Conservation (phyloP, 768 basidiomycete genomes). For the Pisolithus orientalis region DNA sequence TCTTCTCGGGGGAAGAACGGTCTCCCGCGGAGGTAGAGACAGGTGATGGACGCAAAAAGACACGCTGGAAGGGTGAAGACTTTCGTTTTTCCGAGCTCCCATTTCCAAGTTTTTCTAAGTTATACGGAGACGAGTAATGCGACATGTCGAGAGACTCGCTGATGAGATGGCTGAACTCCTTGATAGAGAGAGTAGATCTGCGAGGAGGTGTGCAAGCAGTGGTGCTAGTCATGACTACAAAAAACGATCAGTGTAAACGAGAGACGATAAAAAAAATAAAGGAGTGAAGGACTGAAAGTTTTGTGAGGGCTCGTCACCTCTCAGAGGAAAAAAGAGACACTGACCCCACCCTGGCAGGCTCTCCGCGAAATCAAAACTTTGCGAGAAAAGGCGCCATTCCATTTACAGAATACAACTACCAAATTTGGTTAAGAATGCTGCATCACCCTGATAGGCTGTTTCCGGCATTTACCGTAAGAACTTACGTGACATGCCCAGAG, state of each 20-base stretch:
- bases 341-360: too few species aligned
- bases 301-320: too few species aligned
- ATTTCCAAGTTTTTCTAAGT: neutral
- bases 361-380: too few species aligned
- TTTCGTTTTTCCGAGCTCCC: constrained; percentile 12
- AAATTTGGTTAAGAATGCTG: too few species aligned
- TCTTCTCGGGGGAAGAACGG: constrained; percentile 3
- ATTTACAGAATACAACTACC: too few species aligned
- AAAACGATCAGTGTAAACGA: constrained; percentile 5
- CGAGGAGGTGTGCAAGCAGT: constrained; percentile 3
- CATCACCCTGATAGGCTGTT: too few species aligned
- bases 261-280: neutral
- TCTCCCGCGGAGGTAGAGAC: constrained; percentile 3
- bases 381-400: too few species aligned
- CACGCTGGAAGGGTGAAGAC: constrained; percentile 23
- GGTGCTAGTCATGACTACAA: constrained; percentile 17
- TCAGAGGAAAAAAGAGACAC: too few species aligned
- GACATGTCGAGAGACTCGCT: constrained; percentile 26
- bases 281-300: neutral
- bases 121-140: constrained; percentile 13
- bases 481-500: too few species aligned
- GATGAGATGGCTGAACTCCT: constrained; percentile 29
- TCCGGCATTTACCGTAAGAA: too few species aligned
- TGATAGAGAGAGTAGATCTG: constrained; percentile 23
- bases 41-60: constrained; percentile 22